Conservation (phyloP, 2,329 filamentous ascomycete species). For the Leptodontidium sp. region DNA sequence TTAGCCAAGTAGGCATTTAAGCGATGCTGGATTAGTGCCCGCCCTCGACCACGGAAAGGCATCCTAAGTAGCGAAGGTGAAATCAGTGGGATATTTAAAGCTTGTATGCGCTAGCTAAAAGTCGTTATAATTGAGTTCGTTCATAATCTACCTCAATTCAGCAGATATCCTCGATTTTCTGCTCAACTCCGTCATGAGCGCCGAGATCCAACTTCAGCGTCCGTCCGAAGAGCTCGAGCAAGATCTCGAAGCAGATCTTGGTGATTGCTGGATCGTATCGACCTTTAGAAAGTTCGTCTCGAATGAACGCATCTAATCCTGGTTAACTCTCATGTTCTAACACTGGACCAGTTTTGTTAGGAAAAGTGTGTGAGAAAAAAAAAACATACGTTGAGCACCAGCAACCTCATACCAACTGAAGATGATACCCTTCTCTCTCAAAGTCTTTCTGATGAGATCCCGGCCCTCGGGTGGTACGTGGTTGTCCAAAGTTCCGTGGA, state of each 20-base stretch:
- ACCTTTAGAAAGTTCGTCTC: slow-evolving; percentile 93
- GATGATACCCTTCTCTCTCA: slow-evolving; percentile 76
- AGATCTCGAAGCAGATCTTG: slow-evolving; percentile 89
- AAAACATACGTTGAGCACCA: slow-evolving; percentile 80
- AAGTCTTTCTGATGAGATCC: slow-evolving; percentile 82
- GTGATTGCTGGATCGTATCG: slow-evolving; percentile 88
- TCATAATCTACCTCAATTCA: slow-evolving; percentile 48
- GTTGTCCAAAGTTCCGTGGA: slow-evolving; percentile 90
- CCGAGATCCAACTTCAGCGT: slow-evolving; percentile 83
- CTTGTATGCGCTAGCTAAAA: neutral
- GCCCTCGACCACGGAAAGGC: too few species aligned
- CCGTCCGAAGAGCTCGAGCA: slow-evolving; percentile 85
- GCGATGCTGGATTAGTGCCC: too few species aligned
- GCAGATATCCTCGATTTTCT: slow-evolving; percentile 77
- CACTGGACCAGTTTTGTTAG: neutral
- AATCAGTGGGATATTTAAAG: too few species aligned
- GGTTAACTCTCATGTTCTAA: neutral
- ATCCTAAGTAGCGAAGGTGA: too few species aligned
- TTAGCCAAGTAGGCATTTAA: too few species aligned
- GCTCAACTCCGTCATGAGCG: slow-evolving; percentile 64
- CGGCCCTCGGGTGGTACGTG: slow-evolving; percentile 86
- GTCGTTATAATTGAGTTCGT: neutral
- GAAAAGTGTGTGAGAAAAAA: neutral
- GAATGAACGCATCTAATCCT: slow-evolving; percentile 79
- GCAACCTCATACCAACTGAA: slow-evolving; percentile 90